Percentiles rank a stretch among this genome's conserved stretches.
Evolutionary conservation across 345 rosid species (phyloP).

Genomic region (Linum trigynum): DNA sequence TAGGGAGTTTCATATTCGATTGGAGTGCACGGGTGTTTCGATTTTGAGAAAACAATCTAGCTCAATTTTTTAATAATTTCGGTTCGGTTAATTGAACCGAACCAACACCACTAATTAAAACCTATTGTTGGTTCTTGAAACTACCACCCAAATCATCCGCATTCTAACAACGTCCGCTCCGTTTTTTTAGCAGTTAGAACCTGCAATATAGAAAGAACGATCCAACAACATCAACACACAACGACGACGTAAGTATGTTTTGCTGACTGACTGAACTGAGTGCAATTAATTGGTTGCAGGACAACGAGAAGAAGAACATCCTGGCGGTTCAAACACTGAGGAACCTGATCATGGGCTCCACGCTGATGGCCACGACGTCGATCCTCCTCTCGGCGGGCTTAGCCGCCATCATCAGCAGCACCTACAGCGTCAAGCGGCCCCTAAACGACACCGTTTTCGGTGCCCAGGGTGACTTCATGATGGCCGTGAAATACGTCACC

Average conservation of each 20-base stretch:
- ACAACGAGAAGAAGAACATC: slow-evolving; percentile 84
- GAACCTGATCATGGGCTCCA: slow-evolving; percentile 94
- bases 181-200: slow-evolving; percentile 34
- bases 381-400: slow-evolving; percentile 73
- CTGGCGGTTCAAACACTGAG: slow-evolving; percentile 79
- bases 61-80: too few species aligned
- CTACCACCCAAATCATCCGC: too few species aligned
- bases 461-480: slow-evolving; percentile 76
- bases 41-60: too few species aligned
- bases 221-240: too few species aligned
- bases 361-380: slow-evolving; percentile 92
- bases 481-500: slow-evolving; percentile 72
- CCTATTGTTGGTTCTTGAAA: too few species aligned
- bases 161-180: slow-evolving; percentile 7
- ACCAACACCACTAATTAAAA: too few species aligned
- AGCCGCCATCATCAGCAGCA: slow-evolving; percentile 89
- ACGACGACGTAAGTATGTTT: too few species aligned
- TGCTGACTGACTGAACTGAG: not conserved
- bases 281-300: slow-evolving; percentile 29
- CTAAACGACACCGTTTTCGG: slow-evolving; percentile 63
- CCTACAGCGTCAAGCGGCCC: slow-evolving; percentile 77
- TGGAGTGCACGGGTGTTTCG: too few species aligned
- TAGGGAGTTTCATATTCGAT: too few species aligned
- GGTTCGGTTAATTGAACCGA: too few species aligned
- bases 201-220: too few species aligned